phyloP scores from a whole-genome alignment of 2,329 filamentous ascomycete species.

The Scortechinia acanthostroma region DNA sequence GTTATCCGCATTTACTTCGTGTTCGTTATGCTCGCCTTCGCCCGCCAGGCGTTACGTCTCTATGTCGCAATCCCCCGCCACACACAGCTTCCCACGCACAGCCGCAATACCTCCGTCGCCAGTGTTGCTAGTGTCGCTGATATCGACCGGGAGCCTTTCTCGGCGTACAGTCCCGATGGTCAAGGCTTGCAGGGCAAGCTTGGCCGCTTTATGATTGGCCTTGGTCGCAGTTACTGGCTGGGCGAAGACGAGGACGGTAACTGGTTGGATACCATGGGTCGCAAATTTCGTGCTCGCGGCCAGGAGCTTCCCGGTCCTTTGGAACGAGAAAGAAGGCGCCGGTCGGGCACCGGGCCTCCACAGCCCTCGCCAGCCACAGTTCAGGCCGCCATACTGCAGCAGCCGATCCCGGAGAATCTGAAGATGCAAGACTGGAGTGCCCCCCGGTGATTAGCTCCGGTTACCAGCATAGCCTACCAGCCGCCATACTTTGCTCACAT shows the following conservation, averaged over 20 bases:
- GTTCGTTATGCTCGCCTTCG: constrained; percentile 76
- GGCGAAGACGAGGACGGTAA: constrained; percentile 48
- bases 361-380: constrained; percentile 24
- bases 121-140: constrained; percentile 22
- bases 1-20: constrained; percentile 76
- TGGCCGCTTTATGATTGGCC: constrained; percentile 70
- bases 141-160: constrained; percentile 49
- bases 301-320: background rate
- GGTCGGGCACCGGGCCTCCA: constrained; percentile 13
- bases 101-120: constrained; percentile 28
- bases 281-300: background rate
- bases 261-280: background rate
- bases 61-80: constrained; percentile 45
- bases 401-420: constrained; percentile 18
- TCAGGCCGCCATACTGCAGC: constrained; percentile 20
- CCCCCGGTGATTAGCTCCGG: no score
- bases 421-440: constrained; percentile 28
- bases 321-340: background rate
- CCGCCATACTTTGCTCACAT: no score
- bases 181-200: constrained; percentile 73
- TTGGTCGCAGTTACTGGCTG: constrained; percentile 76
- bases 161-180: constrained; percentile 61
- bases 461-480: no score
- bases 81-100: constrained; percentile 21
- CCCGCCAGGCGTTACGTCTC: constrained; percentile 68